Percentiles rank a stretch among this genome's conserved stretches.
Conservation (phyloP, 345 rosid genomes). For the Salix exigua region DNA sequence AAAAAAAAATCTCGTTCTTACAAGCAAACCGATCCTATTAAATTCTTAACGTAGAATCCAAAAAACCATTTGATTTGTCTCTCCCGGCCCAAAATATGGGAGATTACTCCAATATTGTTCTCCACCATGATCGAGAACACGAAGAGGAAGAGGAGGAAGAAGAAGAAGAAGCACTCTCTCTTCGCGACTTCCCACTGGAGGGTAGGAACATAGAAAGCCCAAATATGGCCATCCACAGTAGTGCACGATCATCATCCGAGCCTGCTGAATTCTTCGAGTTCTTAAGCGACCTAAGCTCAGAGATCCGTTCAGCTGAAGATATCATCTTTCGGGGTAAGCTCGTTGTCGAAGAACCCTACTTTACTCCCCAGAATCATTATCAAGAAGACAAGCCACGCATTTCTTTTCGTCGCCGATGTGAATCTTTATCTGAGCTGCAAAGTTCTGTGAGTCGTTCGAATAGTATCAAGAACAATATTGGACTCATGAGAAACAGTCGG, state of each 20-base stretch:
- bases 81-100: neutral
- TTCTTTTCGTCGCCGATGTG: slow-evolving; percentile 41
- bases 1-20: neutral
- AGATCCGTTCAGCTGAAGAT: slow-evolving; percentile 71
- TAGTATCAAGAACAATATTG: slow-evolving; percentile 22
- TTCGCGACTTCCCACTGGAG: slow-evolving; percentile 42
- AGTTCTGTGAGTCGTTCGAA: slow-evolving; percentile 19
- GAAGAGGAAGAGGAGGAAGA: slow-evolving; percentile 14
- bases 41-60: neutral
- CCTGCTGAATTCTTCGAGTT: slow-evolving; percentile 56
- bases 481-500: slow-evolving; percentile 48
- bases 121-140: neutral
- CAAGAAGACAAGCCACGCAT: neutral
- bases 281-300: slow-evolving; percentile 31
- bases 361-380: slow-evolving; percentile 11
- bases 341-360: slow-evolving; percentile 32
- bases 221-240: neutral
- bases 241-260: slow-evolving; percentile 23
- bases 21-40: too few species aligned
- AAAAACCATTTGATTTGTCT: neutral
- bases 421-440: slow-evolving; percentile 45
- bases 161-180: slow-evolving; percentile 46
- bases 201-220: neutral
- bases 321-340: slow-evolving; percentile 65
- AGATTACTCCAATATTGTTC: neutral